phyloP scores from a whole-genome alignment of 805 yeast genomes.

The Saccharomycodes ludwigii region DNA sequence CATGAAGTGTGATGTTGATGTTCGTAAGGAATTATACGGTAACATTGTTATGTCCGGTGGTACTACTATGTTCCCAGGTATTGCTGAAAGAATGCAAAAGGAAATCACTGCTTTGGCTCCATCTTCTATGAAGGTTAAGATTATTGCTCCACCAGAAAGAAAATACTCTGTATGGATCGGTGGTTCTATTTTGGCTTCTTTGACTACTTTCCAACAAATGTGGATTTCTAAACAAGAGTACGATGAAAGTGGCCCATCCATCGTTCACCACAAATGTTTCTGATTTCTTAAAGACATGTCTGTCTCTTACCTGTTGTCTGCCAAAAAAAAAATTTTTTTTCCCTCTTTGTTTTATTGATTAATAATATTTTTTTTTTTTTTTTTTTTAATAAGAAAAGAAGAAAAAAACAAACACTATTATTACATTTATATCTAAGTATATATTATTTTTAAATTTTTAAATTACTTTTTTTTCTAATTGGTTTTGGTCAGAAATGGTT shows the following conservation, averaged over 20 bases:
- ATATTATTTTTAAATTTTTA: too few species aligned
- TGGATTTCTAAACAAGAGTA: constrained; percentile 99
- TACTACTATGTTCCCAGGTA: constrained; percentile 99
- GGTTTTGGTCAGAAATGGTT: too few species aligned
- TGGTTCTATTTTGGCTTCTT: constrained; percentile 97
- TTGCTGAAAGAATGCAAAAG: constrained; percentile 99
- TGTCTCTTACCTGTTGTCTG: too few species aligned
- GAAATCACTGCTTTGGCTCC: constrained; percentile 99
- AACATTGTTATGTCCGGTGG: constrained; percentile 99
- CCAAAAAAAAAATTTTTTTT: neutral
- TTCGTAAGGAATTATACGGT: constrained; percentile 97
- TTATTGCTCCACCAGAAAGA: constrained; percentile 98
- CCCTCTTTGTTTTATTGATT: neutral
- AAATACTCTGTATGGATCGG: constrained; percentile 99
- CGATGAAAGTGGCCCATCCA: constrained; percentile 99
- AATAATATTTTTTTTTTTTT: neutral
- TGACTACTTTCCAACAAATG: constrained; percentile 99
- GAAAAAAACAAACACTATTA: neutral
- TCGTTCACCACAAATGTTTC: constrained; percentile 56
- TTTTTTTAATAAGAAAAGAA: neutral
- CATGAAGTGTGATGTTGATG: constrained; percentile 98
- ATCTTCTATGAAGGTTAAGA: constrained; percentile 98
- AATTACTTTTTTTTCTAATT: too few species aligned
- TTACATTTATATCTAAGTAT: neutral
- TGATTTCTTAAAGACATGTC: too few species aligned